Evolutionary conservation across 2,329 filamentous ascomycete species (phyloP).

Genomic region (Botrytis fragariae): DNA sequence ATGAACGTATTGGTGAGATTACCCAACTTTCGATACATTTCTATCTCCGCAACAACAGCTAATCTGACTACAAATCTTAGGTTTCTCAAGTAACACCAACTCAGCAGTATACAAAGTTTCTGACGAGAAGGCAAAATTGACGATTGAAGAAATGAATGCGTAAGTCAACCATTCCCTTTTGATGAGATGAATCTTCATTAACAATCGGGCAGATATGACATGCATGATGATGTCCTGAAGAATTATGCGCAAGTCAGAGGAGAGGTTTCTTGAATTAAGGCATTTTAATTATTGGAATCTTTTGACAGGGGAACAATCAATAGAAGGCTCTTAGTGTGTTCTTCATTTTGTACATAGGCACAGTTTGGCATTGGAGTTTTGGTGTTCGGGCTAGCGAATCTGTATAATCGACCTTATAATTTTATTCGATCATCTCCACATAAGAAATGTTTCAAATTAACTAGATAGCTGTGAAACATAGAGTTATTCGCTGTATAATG

Average conservation of each 20-base stretch:
- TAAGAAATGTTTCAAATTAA: not conserved
- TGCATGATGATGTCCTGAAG: slow-evolving; percentile 5
- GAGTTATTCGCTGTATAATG: not conserved
- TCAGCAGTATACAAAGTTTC: slow-evolving; percentile 58
- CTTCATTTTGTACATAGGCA: not conserved
- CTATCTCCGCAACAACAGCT: not conserved
- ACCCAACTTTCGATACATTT: not conserved
- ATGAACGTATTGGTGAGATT: slow-evolving; percentile 61
- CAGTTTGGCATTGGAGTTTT: not conserved
- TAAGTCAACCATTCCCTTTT: slow-evolving; percentile 32
- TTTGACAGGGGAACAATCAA: not conserved
- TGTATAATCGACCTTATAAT: not conserved
- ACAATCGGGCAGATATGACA: not conserved
- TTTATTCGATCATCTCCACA: not conserved
- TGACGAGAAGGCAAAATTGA: slow-evolving; percentile 58
- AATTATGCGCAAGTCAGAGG: slow-evolving; percentile 2
- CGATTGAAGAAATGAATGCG: slow-evolving; percentile 67
- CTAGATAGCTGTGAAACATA: not conserved
- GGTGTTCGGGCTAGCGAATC: not conserved
- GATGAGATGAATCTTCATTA: not conserved
- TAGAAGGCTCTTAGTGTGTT: not conserved
- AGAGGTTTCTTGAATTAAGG: not conserved
- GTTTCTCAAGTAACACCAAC: slow-evolving; percentile 60
- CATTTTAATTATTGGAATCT: not conserved
- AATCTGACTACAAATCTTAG: slow-evolving; percentile 37